Conservation (phyloP, 2,329 filamentous ascomycete genomes). For the Aschersonia sp. region DNA sequence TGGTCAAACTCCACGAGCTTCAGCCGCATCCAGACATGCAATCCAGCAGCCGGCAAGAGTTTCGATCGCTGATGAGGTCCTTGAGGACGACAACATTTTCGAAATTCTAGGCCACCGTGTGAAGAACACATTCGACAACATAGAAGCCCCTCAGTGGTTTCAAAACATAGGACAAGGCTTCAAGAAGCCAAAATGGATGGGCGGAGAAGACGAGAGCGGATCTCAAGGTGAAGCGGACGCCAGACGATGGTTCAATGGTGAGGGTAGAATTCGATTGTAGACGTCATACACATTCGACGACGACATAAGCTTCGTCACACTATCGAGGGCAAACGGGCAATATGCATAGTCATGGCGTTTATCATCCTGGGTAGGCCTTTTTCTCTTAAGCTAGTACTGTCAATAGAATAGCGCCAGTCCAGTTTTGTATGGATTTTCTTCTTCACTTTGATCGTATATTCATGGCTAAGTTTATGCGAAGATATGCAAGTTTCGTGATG, state of each 20-base stretch:
- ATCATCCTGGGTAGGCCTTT: not conserved
- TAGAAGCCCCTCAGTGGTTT: slow-evolving; percentile 73
- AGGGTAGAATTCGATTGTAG: slow-evolving; percentile 9
- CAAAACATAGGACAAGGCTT: slow-evolving; percentile 54
- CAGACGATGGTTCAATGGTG: slow-evolving; percentile 44
- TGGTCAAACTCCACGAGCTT: slow-evolving; percentile 20
- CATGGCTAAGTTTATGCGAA: too few relatives aligned
- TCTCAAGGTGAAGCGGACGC: slow-evolving; percentile 25
- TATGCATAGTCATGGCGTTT: not conserved
- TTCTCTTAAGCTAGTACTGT: not conserved
- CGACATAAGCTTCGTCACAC: not conserved
- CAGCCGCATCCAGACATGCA: slow-evolving; percentile 11
- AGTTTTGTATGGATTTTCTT: too few relatives aligned
- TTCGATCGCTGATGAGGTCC: slow-evolving; percentile 27
- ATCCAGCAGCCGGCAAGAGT: slow-evolving; percentile 11
- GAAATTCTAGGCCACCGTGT: slow-evolving; percentile 71
- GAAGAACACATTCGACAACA: slow-evolving; percentile 79
- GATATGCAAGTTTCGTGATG: too few relatives aligned
- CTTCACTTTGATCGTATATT: too few relatives aligned
- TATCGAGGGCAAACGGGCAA: not conserved
- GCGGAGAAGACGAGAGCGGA: slow-evolving; percentile 30
- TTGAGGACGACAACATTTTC: slow-evolving; percentile 71
- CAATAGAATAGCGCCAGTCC: too few relatives aligned
- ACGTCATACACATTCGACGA: not conserved
- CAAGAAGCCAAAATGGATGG: slow-evolving; percentile 73